phyloP scores from a whole-genome alignment of 306 rosid genomes.

The Vigna mungo region DNA sequence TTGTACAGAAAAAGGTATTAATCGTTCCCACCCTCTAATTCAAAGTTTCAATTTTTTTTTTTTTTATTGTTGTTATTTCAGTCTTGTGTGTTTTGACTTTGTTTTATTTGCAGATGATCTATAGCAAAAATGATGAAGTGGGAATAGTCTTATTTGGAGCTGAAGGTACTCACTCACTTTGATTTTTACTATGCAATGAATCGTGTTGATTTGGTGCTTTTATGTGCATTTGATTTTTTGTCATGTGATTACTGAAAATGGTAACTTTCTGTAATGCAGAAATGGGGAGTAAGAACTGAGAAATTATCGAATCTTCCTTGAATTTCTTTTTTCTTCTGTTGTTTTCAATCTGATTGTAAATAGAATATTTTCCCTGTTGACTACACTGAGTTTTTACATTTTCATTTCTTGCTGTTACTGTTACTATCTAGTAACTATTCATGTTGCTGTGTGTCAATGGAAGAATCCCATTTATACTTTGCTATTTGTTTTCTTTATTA shows the following conservation, averaged over 20 bases:
- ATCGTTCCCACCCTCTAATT: neutral
- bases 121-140: conserved; percentile 69
- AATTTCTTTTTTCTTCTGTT: neutral
- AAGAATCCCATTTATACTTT: conserved; percentile 3
- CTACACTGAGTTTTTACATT: neutral
- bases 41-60: neutral
- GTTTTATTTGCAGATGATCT: conserved; percentile 63
- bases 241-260: neutral
- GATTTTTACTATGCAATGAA: neutral
- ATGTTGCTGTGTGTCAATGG: neutral
- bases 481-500: conserved; percentile 20
- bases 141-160: conserved; percentile 86
- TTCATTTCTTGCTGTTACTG: conserved; percentile 22
- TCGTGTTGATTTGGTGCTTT: conserved; percentile 9
- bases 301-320: neutral
- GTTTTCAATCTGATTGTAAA: conserved; percentile 1
- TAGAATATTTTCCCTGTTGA: conserved; percentile 16
- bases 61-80: neutral
- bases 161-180: conserved; percentile 58
- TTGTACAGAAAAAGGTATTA: conserved; percentile 76
- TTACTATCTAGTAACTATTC: neutral
- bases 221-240: conserved; percentile 2
- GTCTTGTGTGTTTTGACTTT: neutral
- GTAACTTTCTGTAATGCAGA: neutral
- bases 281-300: conserved; percentile 1